Percentiles rank a stretch among this genome's conserved stretches.
Evolutionary conservation across 2,329 filamentous ascomycete genomes (phyloP).

Genomic region (Ophiostoma ips): DNA sequence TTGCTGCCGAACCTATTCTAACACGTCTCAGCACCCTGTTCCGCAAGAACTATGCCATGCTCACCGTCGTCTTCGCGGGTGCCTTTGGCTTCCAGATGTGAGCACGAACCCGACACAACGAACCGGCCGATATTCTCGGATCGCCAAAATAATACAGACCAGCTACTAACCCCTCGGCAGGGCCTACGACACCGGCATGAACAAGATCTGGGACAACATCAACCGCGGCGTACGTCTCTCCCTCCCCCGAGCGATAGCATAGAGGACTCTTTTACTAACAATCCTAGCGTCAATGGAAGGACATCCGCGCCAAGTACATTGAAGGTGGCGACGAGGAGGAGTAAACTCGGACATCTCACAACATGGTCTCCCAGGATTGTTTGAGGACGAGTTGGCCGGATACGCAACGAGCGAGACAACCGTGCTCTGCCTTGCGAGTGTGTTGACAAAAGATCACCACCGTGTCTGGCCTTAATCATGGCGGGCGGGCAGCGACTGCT

Average conservation of each 20-base stretch:
- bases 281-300: constrained; percentile 93
- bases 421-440: neutral
- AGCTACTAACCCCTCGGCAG: constrained; percentile 30
- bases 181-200: constrained; percentile 67
- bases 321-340: constrained; percentile 56
- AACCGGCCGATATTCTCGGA: neutral
- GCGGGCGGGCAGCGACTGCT: neutral
- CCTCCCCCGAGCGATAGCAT: neutral
- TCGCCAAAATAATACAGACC: neutral
- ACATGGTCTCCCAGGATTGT: neutral
- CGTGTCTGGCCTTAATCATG: neutral
- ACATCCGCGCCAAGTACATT: constrained; percentile 85
- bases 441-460: neutral
- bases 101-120: constrained; percentile 21
- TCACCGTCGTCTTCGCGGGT: constrained; percentile 69
- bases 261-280: neutral
- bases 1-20: constrained; percentile 1
- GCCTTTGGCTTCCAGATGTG: constrained; percentile 95
- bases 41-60: constrained; percentile 76
- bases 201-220: constrained; percentile 77
- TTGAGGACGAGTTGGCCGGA: neutral
- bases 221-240: constrained; percentile 68
- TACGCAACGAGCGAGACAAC: neutral
- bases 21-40: constrained; percentile 54
- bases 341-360: constrained; percentile 16